Base-by-base conservation (phyloP, 768 basidiomycete genomes). In the Lactarius sanguifluus region DNA sequence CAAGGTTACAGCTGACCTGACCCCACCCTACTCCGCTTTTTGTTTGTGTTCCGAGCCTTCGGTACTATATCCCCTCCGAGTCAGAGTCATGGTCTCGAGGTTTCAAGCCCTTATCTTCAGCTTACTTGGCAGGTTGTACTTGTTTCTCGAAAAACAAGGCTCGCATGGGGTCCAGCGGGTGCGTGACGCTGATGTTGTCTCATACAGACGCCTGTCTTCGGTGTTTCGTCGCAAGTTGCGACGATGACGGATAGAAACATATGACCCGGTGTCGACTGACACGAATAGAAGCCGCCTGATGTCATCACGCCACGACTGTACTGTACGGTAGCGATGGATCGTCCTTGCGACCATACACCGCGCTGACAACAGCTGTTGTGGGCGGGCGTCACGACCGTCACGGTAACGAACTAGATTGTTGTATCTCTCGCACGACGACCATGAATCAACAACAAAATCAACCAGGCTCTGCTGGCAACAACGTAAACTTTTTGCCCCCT, bases 361-460 rank as follows among this genome's bases (percentile, higher is more conserved):
- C 63, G 64, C 61, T 40, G 13, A 40, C 23, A 43, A 62, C 59
- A 28, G 54, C 20, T n/a, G n/a, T n/a, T n/a, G n/a, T n/a, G n/a
- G 56, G 57, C 64, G 71, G 59, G 57, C 64, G 71, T 71, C 69
- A 73, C 70, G 55, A 70, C 65, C 67, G 70, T 74, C 65, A 73
- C 72, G 72, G 70, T 74, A 66, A 73, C 72, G 72, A 70, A 57
- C 62, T n/a, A 67, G 45, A 70, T 69, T 69, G 62, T 40, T 30
- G 25, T 61, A 23, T 36, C 56, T 50, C 28, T 57, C 41, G 41
- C 41, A 15, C 41, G 41, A 41, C 55, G 23, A 66, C 73, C 72
- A 81, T 82, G 79, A 81, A 76, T 74, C 81, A 81, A 67, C 79
- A 78, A 64, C 75, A 72, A 61, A 73, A 71, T 20, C 64, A 73